Conservation (phyloP, 2,329 filamentous ascomycete species). For the Aspergillus aculeatus region DNA sequence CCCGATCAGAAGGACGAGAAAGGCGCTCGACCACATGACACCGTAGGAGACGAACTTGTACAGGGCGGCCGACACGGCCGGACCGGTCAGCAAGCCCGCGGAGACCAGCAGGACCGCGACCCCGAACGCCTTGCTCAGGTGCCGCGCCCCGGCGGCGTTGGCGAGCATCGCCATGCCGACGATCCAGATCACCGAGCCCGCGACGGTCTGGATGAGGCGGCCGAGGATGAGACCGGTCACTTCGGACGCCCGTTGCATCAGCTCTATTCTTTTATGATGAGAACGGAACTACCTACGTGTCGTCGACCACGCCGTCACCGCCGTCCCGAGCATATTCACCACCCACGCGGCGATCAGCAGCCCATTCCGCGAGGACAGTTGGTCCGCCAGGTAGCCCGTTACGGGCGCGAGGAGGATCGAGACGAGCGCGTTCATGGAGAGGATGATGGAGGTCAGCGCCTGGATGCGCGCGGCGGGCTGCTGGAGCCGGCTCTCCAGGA, state of each 20-base stretch:
- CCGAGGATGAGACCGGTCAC: background rate
- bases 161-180: conserved; percentile 6
- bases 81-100: background rate
- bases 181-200: background rate
- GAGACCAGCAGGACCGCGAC: background rate
- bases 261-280: too few relatives aligned
- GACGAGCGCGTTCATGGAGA: background rate
- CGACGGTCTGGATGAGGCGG: conserved; percentile 1
- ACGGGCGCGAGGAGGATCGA: background rate
- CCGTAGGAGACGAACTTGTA: background rate
- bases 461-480: background rate
- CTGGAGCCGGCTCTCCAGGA: background rate
- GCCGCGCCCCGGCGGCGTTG: background rate
- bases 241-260: background rate
- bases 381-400: background rate
- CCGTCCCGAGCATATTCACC: background rate
- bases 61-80: background rate
- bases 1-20: background rate
- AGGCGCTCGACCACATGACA: background rate
- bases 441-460: background rate
- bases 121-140: conserved; percentile 3
- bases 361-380: background rate
- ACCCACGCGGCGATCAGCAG: background rate
- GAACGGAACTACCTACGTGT: background rate
- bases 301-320: background rate